Evolutionary conservation across 768 basidiomycete genomes (phyloP).

Genomic region (Auriscalpium microsporum): DNA sequence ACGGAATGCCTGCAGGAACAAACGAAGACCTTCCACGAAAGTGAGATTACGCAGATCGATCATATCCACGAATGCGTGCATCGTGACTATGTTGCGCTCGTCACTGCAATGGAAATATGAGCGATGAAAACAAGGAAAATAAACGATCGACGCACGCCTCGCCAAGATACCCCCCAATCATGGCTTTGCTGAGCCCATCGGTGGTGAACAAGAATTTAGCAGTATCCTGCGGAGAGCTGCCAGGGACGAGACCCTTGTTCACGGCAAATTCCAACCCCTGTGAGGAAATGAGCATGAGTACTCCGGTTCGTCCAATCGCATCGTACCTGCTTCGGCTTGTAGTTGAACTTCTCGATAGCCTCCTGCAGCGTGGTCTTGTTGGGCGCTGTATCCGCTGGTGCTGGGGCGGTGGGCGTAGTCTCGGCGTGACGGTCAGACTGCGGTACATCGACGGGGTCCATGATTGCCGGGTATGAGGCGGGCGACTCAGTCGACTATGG

Average conservation of each 20-base stretch:
- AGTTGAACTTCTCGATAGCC: slow-evolving; percentile 96
- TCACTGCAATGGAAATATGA: slow-evolving; percentile 43
- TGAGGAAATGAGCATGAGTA: no score
- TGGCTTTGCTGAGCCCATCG: slow-evolving; percentile 89
- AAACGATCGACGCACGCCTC: slow-evolving; percentile 63
- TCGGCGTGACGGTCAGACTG: no score
- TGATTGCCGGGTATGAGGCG: no score
- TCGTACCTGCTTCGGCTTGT: slow-evolving; percentile 91
- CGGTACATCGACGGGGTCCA: no score
- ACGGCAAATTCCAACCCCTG: slow-evolving; percentile 87
- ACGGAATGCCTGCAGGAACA: slow-evolving; percentile 92
- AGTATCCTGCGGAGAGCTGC: slow-evolving; percentile 62
- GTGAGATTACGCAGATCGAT: slow-evolving; percentile 75
- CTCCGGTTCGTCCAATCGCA: no score
- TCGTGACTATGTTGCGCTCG: slow-evolving; percentile 80
- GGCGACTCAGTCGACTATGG: no score
- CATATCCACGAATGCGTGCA: slow-evolving; percentile 96
- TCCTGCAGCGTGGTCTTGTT: slow-evolving; percentile 92
- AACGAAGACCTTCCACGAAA: slow-evolving; percentile 85
- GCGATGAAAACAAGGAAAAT: neutral
- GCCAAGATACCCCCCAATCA: slow-evolving; percentile 97
- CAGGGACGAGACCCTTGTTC: slow-evolving; percentile 80
- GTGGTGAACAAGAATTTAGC: slow-evolving; percentile 80
- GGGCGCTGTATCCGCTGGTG: no score
- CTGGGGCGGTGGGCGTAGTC: no score